Evolutionary conservation across 140 eudicot genomes (phyloP), one percentile per base, ranked within the genome.

Genomic region (Erigeron philadelphicus): DNA sequence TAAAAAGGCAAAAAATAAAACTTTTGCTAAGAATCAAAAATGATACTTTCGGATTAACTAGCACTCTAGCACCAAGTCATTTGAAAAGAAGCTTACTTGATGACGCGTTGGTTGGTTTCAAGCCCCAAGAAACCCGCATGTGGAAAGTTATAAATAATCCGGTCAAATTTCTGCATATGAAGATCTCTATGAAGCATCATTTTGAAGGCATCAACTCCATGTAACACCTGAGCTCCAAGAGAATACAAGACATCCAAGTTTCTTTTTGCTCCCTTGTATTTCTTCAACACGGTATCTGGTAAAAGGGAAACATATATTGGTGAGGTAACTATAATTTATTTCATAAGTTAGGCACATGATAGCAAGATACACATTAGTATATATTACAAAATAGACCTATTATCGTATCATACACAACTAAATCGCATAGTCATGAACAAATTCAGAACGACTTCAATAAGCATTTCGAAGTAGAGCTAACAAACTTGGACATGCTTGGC

Each of bases 131-230:
- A 53, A 53, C 25, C 59, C 4, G 59, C 59, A 53, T 53, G 59
- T 7, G 59, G 59, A 53, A 53, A 53, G 25, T 53, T 53, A 21
- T 53, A 53, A n/a, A 53, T 53, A 15, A 53, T 53, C 59, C 59
- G 59, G 59, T 53, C 59, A 53, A 53, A 53, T 25, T 53, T 53
- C 23, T 11, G 3, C 23, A n/a, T 53, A 15, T 53, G 59, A 53
- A 53, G 59, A 53, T 53, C 59, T 2, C 25, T 18, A 53, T 53
- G 59, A n/a, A 53, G 23, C 59, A 1, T 15, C 59, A 53, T 53
- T 16, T 1, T 53, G 1, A 8, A 6, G 16, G 59, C 59, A 53
- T 53, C 23, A 1, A 53, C 59, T 15, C 23, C 25, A 15, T 53
- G 59, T 0, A 53, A 16, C 59, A 53, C 0, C 18, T 16, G 59